Evolutionary conservation across 352 stramenopile genomes (phyloP).

Genomic region (Phytophthora syringae): DNA sequence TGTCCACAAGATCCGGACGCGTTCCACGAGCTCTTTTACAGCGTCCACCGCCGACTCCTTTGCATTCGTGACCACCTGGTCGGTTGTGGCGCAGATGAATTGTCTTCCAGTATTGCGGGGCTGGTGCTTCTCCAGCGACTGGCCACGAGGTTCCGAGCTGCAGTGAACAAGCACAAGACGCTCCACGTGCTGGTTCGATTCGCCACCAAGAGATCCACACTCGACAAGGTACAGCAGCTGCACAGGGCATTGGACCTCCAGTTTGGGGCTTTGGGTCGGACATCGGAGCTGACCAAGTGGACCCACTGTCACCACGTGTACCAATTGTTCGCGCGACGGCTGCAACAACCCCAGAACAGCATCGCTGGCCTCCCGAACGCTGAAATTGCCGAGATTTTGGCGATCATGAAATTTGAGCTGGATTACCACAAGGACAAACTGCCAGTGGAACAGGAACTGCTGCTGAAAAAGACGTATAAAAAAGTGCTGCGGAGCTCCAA

Average conservation of each 20-base stretch:
- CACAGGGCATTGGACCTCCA: constrained; percentile 12
- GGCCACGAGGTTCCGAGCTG: constrained; percentile 9
- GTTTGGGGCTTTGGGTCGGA: constrained; percentile 6
- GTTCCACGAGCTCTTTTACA: constrained; percentile 18
- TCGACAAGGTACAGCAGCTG: constrained; percentile 11
- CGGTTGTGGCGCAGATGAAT: constrained; percentile 5
- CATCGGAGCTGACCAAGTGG: constrained; percentile 15
- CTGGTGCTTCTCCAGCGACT: constrained; percentile 12
- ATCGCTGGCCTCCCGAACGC: constrained; percentile 3
- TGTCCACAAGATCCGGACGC: constrained; percentile 18
- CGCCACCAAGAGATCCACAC: constrained; percentile 22
- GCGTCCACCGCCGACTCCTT: constrained; percentile 5
- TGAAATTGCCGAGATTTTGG: constrained; percentile 23
- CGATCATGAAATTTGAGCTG: constrained; percentile 34
- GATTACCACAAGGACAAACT: constrained; percentile 23
- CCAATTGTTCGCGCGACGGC: not conserved
- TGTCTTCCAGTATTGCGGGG: not conserved
- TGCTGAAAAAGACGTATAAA: constrained; percentile 14
- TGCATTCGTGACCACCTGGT: not conserved
- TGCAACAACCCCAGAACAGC: constrained; percentile 8
- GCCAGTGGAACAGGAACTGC: constrained; percentile 5
- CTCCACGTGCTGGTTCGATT: constrained; percentile 28
- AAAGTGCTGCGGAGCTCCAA: constrained; percentile 19
- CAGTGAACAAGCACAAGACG: constrained; percentile 16
- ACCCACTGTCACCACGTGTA: constrained; percentile 21